Evolutionary conservation across 495 filamentous ascomycete species (phyloP).

Genomic region (Penicillium mononematosum): DNA sequence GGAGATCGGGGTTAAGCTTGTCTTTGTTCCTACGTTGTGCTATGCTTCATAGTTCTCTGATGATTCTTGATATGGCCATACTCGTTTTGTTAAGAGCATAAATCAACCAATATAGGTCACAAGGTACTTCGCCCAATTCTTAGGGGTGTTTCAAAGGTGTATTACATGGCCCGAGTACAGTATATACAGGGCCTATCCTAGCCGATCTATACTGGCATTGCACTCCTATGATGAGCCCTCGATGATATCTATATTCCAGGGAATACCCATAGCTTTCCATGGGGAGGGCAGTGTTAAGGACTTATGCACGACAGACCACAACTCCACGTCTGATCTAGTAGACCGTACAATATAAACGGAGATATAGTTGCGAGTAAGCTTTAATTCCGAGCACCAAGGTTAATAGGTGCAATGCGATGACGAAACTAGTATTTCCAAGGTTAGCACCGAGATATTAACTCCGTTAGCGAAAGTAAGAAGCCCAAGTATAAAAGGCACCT

Average conservation of each 20-base stretch:
- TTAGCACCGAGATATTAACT: not conserved
- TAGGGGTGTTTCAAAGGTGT: not conserved
- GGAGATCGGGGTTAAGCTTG: slow-evolving; percentile 23
- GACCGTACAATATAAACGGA: not conserved
- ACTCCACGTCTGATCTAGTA: not conserved
- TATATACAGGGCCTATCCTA: not conserved
- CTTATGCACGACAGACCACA: not conserved
- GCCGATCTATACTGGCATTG: not conserved
- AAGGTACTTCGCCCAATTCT: not conserved
- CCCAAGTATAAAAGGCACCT: not conserved
- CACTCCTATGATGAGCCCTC: not conserved
- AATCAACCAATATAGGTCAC: not conserved
- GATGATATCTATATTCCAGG: too few relatives aligned
- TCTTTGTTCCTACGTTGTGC: not conserved
- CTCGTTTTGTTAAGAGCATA: not conserved
- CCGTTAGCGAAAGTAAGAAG: not conserved
- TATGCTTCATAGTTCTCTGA: too few relatives aligned
- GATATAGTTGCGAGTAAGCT: not conserved
- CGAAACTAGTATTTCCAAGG: not conserved
- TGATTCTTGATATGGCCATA: not conserved
- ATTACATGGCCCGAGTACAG: not conserved
- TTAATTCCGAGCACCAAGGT: not conserved
- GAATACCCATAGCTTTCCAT: too few relatives aligned
- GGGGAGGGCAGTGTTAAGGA: too few relatives aligned
- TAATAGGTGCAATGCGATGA: not conserved